phyloP scores from a whole-genome alignment of 2,329 filamentous ascomycete genomes.

The Cordyceps pruinosa region DNA sequence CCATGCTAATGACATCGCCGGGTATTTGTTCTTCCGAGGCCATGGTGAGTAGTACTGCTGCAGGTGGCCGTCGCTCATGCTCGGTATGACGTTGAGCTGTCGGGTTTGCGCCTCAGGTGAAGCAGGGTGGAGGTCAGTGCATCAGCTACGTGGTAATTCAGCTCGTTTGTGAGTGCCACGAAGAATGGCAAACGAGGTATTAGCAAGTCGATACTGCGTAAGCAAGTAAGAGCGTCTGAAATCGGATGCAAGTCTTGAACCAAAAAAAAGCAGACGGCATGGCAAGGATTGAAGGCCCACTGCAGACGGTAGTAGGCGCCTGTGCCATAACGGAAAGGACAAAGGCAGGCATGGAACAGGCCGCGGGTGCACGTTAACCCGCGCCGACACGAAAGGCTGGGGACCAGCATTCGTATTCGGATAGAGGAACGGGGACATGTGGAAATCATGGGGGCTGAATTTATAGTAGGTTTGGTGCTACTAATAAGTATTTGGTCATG shows the following conservation, averaged over 20 bases:
- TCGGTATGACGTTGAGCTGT: background rate
- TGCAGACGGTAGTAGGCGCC: background rate
- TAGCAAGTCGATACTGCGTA: background rate
- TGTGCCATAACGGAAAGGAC: background rate
- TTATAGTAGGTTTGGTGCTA: too few species aligned
- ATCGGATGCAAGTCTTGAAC: too few species aligned
- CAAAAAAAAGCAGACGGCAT: too few species aligned
- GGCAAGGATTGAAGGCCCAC: conserved; percentile 1
- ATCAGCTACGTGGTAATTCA: background rate
- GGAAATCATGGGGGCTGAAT: too few species aligned
- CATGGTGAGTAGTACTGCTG: conserved; percentile 13
- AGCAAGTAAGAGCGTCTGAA: too few species aligned
- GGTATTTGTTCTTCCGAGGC: conserved; percentile 13
- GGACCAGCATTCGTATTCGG: background rate
- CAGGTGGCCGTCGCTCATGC: background rate
- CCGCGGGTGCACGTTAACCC: conserved; percentile 7
- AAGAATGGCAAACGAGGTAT: too few species aligned
- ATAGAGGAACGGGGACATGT: background rate
- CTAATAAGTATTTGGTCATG: too few species aligned
- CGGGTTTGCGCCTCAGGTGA: background rate
- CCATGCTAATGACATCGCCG: conserved; percentile 19
- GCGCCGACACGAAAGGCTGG: background rate
- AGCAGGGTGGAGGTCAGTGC: background rate
- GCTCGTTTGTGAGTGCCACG: background rate
- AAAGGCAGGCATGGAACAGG: background rate